These are phyloP conservation scores for Fonsecaea pedrosoi DNA, from an alignment of 2,329 filamentous ascomycete species.

Conservation along the genomic window DNA sequence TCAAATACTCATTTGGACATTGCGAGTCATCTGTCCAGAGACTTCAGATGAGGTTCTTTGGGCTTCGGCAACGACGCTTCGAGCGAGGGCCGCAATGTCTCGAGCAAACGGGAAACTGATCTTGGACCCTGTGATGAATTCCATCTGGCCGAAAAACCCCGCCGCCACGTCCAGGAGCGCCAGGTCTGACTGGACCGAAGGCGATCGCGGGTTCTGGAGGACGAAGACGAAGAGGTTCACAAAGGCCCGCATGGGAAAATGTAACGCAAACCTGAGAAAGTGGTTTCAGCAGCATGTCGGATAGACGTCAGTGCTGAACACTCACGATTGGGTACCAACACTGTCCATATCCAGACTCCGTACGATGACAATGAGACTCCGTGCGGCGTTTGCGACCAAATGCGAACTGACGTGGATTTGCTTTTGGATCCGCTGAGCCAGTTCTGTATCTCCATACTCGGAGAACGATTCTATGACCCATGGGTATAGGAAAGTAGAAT, in stretches of 20 bases:
- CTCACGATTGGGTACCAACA: conserved; percentile 4
- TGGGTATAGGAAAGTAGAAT: conserved; percentile 16
- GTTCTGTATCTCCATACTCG: background rate
- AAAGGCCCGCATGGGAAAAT: conserved; percentile 13
- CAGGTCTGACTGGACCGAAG: conserved; percentile 10
- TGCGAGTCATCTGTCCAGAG: background rate
- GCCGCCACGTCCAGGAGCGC: conserved; percentile 19
- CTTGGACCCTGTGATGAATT: conserved; percentile 14
- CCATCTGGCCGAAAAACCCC: conserved; percentile 20
- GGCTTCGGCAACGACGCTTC: conserved; percentile 4
- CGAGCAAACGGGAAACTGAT: conserved; percentile 19
- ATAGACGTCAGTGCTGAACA: background rate
- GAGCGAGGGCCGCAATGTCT: conserved; percentile 19
- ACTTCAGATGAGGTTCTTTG: background rate
- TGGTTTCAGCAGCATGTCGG: background rate
- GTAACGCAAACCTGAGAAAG: conserved; percentile 6
- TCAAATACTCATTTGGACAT: background rate
- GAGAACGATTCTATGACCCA: conserved; percentile 10
- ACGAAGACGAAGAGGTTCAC: conserved; percentile 23
- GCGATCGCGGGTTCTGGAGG: background rate
- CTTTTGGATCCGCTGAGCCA: background rate
- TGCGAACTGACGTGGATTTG: conserved; percentile 13
- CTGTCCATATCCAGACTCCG: conserved; percentile 10
- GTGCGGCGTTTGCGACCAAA: conserved; percentile 7
- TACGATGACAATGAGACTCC: conserved; percentile 15